Base-by-base conservation (phyloP, 495 filamentous ascomycete genomes). In the Trichoderma virens region DNA sequence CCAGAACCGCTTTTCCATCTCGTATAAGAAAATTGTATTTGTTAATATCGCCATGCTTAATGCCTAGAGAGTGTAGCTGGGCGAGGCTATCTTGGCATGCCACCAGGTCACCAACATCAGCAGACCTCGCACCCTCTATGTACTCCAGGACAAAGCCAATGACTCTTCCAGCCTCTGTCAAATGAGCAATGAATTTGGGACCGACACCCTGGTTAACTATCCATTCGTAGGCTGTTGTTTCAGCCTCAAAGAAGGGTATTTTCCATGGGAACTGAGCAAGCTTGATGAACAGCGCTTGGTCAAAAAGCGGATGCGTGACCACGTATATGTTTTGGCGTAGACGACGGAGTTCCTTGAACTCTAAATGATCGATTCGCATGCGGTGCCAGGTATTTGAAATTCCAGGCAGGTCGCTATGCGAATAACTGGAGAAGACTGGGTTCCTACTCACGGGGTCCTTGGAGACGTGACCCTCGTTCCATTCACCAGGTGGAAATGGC, bases 121-220 rank as follows among this genome's bases (percentile, higher is more conserved):
- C 76, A 25, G 73, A 64, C 43, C 73, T 66, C 4, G 68, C 67
- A 61, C 68, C 64, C 11, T 63, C 32, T 0, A 82, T 71, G 16
- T 68, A 64, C 64, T 78, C 74, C 64, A 82, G 60, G 18, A 82
- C 43, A 62, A 83, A 80, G 5, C 79, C 78, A 65, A 83, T 77
- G 13, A 79, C 76, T 3, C 80, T 67, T 3, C 70, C 76, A 9
- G 70, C 64, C 67, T 84, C 78, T 8, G 67, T 76, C 16, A 82
- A 39, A 66, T 82, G 77, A 41, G 74, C 76, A 5, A 82, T 68
- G 60, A 82, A 80, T 30, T 61, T 47, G 3, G 80, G 78, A 7
- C 72, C 76, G 20, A 79, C 77, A 11, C 64, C 67, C 64, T 68
- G 35, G 28, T 70, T 77, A 0, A 68, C 8, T 11, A 82, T 76